Percentiles rank a stretch among this genome's conserved stretches.
These are phyloP conservation scores for Aspergillus awamori DNA, from an alignment of 2,329 filamentous ascomycete genomes.

Conservation along the genomic window DNA sequence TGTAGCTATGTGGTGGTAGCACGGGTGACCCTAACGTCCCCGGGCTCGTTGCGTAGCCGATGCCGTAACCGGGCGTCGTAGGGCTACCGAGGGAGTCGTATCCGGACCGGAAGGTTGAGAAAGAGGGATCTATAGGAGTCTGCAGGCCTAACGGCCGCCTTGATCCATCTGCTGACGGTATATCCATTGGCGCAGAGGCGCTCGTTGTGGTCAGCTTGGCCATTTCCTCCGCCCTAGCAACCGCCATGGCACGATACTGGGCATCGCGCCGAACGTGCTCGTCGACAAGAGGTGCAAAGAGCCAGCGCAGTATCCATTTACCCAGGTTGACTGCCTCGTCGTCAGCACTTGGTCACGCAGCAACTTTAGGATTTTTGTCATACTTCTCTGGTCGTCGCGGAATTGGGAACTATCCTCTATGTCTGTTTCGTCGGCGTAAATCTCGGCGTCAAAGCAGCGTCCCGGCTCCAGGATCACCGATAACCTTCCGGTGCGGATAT, in stretches of 20 bases:
- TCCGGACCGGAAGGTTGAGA: conserved; percentile 61
- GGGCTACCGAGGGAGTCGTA: conserved; percentile 64
- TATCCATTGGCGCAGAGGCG: conserved; percentile 63
- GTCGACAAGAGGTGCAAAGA: conserved; percentile 86
- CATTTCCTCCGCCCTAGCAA: conserved; percentile 64
- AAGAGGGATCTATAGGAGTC: conserved; percentile 37
- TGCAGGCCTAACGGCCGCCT: conserved; percentile 32
- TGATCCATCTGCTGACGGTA: conserved; percentile 46
- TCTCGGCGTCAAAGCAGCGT: conserved; percentile 95
- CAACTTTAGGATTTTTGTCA: conserved; percentile 32
- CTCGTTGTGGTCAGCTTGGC: conserved; percentile 58
- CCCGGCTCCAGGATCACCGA: conserved; percentile 91
- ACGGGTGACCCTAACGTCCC: conserved; percentile 42
- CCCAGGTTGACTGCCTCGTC: conserved; percentile 78
- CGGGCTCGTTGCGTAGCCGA: conserved; percentile 72
- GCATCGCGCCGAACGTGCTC: conserved; percentile 87
- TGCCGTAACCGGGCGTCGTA: conserved; percentile 75
- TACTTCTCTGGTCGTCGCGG: conserved; percentile 90
- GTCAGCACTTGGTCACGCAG: conserved; percentile 1
- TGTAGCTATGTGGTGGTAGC: conserved; percentile 22
- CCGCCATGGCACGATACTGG: conserved; percentile 68
- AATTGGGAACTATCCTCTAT: conserved; percentile 77
- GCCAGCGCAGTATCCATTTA: conserved; percentile 91
- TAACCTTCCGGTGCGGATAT: conserved; percentile 87
- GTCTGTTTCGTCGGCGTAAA: conserved; percentile 88